Evolutionary conservation across 2,329 filamentous ascomycete genomes (phyloP).

Genomic region (Clonostachys rosea): DNA sequence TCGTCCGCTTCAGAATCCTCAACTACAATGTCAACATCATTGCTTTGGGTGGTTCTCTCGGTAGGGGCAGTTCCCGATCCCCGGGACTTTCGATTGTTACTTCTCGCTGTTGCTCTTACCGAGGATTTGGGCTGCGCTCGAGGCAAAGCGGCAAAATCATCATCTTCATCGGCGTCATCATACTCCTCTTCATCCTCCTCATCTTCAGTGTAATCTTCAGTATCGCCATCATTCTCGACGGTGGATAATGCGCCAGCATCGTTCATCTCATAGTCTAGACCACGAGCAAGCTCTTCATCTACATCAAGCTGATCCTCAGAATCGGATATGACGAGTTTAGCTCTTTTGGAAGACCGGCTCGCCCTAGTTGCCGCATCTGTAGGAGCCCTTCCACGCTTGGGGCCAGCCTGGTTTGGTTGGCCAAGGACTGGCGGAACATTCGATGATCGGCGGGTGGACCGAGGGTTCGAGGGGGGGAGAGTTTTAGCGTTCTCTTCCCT

Average conservation of each 20-base stretch:
- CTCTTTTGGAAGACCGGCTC: constrained; percentile 19
- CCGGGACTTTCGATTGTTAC: background rate
- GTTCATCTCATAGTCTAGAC: constrained; percentile 8
- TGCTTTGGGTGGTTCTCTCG: background rate
- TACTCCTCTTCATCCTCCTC: constrained; percentile 1
- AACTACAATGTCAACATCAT: background rate
- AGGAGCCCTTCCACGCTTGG: constrained; percentile 17
- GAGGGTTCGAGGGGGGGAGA: background rate
- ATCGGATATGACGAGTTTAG: constrained; percentile 11
- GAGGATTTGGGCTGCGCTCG: background rate
- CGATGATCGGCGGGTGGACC: background rate
- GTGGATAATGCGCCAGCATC: background rate
- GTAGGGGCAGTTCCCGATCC: background rate
- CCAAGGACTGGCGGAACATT: background rate
- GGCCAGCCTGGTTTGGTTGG: constrained; percentile 1
- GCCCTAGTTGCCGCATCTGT: constrained; percentile 7
- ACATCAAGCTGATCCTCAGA: constrained; percentile 17
- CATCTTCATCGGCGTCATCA: constrained; percentile 1
- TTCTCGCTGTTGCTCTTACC: background rate
- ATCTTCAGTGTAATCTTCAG: background rate
- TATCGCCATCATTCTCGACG: background rate
- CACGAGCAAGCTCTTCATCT: constrained; percentile 21
- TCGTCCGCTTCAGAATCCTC: background rate
- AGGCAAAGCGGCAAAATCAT: too few species aligned
- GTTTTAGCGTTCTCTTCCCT: constrained; percentile 19